phyloP scores from a whole-genome alignment of 768 basidiomycete genomes.

The Termitomyces heimii region DNA sequence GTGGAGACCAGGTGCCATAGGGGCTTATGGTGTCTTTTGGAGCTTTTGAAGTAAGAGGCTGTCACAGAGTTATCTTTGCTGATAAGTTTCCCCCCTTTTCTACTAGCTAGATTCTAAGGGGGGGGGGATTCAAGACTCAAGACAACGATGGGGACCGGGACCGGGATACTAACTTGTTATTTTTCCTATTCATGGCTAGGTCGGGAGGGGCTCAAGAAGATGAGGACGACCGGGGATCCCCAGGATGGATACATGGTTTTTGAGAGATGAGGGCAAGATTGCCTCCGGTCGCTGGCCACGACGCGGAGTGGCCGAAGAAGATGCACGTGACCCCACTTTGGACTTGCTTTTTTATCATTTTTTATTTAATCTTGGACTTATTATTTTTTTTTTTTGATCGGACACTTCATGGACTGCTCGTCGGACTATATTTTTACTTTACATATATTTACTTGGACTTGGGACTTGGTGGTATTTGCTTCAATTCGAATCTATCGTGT shows the following conservation, averaged over 20 bases:
- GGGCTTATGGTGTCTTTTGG: background rate
- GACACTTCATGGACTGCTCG: background rate
- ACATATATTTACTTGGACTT: background rate
- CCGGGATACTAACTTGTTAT: background rate
- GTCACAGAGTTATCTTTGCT: background rate
- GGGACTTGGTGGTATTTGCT: background rate
- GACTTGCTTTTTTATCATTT: background rate
- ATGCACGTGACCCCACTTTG: background rate
- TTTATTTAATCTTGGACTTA: background rate
- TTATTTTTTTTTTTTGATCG: background rate
- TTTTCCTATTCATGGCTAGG: background rate
- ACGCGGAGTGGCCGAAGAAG: conserved; percentile 6
- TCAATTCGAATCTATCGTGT: background rate
- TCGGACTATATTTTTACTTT: background rate
- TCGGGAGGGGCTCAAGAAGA: background rate
- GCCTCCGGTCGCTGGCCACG: conserved; percentile 9
- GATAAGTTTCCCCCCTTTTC: background rate
- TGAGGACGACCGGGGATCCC: background rate
- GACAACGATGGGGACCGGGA: background rate
- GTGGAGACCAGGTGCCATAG: conserved; percentile 3
- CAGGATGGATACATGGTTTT: background rate
- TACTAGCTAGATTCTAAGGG: background rate
- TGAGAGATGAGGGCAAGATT: background rate
- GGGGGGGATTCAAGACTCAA: background rate
- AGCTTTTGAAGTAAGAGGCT: background rate